Evolutionary conservation across 2,329 filamentous ascomycete species (phyloP).

Genomic region (Aspergillus felis): DNA sequence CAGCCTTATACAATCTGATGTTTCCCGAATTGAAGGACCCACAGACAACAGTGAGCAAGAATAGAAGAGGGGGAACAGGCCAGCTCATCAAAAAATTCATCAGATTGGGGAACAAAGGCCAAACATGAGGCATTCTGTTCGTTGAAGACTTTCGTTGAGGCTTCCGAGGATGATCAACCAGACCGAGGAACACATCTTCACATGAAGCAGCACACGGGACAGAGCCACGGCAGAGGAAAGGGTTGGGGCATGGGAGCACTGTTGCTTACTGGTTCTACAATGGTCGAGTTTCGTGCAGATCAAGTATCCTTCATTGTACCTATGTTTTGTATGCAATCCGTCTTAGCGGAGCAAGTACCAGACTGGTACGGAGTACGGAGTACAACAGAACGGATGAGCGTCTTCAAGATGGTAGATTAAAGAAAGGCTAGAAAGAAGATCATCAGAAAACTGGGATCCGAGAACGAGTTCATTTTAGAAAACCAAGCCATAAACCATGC

Average conservation of each 20-base stretch:
- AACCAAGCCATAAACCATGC: slow-evolving; percentile 10
- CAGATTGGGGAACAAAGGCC: no score
- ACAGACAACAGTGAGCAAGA: not conserved
- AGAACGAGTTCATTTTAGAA: slow-evolving; percentile 19
- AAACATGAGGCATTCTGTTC: not conserved
- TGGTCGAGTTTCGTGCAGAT: not conserved
- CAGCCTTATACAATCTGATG: not conserved
- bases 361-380: no score
- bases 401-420: not conserved
- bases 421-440: not conserved
- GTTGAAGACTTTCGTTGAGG: not conserved
- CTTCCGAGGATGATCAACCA: not conserved
- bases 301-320: not conserved
- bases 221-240: not conserved
- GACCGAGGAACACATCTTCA: not conserved
- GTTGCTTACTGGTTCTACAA: not conserved
- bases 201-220: not conserved
- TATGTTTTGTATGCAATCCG: not conserved
- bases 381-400: not conserved
- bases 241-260: not conserved
- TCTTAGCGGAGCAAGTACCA: not conserved
- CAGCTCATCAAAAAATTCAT: not conserved
- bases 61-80: not conserved
- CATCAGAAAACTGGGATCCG: not conserved
- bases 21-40: no score